phyloP scores from a whole-genome alignment of 352 stramenopile species.

The Phytophthora brassicae region DNA sequence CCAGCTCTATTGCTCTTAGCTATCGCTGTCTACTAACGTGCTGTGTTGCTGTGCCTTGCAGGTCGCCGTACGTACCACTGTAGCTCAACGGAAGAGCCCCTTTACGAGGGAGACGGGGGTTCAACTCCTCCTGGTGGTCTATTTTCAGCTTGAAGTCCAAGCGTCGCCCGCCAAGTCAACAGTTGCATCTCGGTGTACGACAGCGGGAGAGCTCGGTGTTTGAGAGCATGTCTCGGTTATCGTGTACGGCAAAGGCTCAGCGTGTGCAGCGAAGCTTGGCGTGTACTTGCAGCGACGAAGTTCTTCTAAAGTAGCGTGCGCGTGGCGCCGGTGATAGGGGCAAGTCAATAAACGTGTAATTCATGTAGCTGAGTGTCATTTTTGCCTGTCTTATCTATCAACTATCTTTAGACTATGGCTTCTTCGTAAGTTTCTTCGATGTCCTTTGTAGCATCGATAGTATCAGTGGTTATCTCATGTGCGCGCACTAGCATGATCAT shows the following conservation, averaged over 20 bases:
- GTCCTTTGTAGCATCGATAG: not conserved
- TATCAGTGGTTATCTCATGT: not conserved
- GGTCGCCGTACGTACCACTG: too few relatives aligned
- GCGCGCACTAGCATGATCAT: not conserved
- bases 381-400: not conserved
- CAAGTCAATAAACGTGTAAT: not conserved
- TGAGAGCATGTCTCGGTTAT: not conserved
- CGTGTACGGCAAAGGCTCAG: too few relatives aligned
- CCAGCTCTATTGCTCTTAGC: too few relatives aligned
- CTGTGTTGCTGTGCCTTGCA: too few relatives aligned
- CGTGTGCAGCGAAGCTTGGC: too few relatives aligned
- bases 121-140: not conserved
- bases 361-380: not conserved
- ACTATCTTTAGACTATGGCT: not conserved
- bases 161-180: too few relatives aligned
- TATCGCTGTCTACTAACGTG: too few relatives aligned
- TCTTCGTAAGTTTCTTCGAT: not conserved
- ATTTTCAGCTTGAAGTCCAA: slow-evolving; percentile 6
- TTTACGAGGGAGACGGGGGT: not conserved
- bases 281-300: too few relatives aligned
- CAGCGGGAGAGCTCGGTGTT: not conserved
- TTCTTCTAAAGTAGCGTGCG: too few relatives aligned
- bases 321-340: too few relatives aligned
- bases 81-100: too few relatives aligned
- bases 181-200: slow-evolving; percentile 1